These are phyloP conservation scores for Iberis amara DNA, from an alignment of 441 rosid species.

Conservation along the genomic window DNA sequence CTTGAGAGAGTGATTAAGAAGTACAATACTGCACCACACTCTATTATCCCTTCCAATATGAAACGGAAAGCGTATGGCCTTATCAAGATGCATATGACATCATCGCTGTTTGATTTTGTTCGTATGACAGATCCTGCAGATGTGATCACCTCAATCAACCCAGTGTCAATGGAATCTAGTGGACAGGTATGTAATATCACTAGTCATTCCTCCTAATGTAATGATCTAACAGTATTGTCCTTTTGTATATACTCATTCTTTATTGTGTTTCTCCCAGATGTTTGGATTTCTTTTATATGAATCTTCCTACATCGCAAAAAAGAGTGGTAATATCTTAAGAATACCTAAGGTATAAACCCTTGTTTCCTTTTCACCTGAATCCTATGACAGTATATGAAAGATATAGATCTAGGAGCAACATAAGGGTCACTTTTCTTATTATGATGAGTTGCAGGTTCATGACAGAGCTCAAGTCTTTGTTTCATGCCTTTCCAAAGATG, in stretches of 20 bases:
- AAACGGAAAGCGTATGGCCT: constrained; percentile 55
- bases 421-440: constrained; percentile 7
- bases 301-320: constrained; percentile 43
- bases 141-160: constrained; percentile 45
- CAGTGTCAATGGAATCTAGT: constrained; percentile 72
- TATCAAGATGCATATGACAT: constrained; percentile 53
- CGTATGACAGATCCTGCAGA: constrained; percentile 38
- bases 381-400: constrained; percentile 1
- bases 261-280: constrained; percentile 47
- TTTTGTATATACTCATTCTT: constrained; percentile 16
- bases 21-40: constrained; percentile 42
- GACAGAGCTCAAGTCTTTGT: constrained; percentile 85
- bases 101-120: constrained; percentile 51
- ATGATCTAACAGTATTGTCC: constrained; percentile 5
- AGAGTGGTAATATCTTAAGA: constrained; percentile 43
- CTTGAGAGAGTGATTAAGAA: constrained; percentile 54
- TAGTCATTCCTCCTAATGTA: background rate
- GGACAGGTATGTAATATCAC: constrained; percentile 53
- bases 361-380: constrained; percentile 15
- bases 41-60: constrained; percentile 43
- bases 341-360: constrained; percentile 57
- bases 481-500: constrained; percentile 47
- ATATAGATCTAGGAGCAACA: background rate
- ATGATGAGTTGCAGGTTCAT: constrained; percentile 54
- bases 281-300: constrained; percentile 75